Evolutionary conservation across 192 early-diverging fungal genomes (phyloP).

Genomic region (Podila clonocystis): DNA sequence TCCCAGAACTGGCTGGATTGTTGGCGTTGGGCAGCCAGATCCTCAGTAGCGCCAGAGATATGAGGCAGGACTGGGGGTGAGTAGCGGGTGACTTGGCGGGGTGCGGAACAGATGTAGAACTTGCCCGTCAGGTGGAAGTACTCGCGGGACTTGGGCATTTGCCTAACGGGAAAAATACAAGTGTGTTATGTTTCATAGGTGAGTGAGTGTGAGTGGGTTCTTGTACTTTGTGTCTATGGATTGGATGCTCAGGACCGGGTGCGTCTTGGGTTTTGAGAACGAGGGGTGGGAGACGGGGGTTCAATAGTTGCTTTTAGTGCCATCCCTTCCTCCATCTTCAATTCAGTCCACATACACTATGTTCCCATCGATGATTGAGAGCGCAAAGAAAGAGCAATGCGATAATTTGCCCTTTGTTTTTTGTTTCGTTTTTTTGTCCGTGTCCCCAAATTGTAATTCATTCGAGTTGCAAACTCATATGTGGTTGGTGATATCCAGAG

Average conservation of each 20-base stretch:
- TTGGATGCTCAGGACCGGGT: too few relatives aligned
- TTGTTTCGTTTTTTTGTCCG: background rate
- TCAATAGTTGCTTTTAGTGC: too few relatives aligned
- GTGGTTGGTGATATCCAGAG: too few relatives aligned
- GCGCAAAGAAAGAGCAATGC: background rate
- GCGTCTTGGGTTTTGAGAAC: too few relatives aligned
- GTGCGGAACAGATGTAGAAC: slow-evolving; percentile 76
- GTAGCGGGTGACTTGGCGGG: slow-evolving; percentile 71
- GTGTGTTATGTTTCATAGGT: too few relatives aligned
- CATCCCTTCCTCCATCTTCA: too few relatives aligned
- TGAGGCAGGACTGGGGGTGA: slow-evolving; percentile 62
- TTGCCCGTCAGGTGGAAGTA: slow-evolving; percentile 74
- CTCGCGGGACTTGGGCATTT: slow-evolving; percentile 76
- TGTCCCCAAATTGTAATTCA: background rate
- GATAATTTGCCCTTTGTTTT: background rate
- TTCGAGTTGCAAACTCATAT: background rate
- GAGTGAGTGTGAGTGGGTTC: too few relatives aligned
- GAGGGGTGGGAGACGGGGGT: too few relatives aligned
- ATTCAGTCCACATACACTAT: background rate
- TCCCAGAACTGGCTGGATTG: slow-evolving; percentile 74
- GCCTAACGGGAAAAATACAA: slow-evolving; percentile 49
- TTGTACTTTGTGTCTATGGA: too few relatives aligned
- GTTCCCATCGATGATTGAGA: background rate
- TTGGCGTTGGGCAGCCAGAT: slow-evolving; percentile 22
- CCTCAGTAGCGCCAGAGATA: slow-evolving; percentile 21